Evolutionary conservation across 495 filamentous ascomycete species (phyloP).

Genomic region (Podospora pseudocomata): DNA sequence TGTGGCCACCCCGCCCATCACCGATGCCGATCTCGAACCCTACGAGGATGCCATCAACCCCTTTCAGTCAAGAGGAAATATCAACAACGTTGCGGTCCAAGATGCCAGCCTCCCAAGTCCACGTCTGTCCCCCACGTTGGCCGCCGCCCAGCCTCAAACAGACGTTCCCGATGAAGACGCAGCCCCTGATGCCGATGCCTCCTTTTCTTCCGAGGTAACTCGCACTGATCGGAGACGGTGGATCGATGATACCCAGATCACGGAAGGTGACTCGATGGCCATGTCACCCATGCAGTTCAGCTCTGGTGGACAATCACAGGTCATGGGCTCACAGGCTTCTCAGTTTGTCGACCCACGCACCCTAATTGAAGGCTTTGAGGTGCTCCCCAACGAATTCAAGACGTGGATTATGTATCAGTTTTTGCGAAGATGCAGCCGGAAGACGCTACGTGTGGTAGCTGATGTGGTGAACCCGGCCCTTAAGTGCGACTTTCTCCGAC

Average conservation of each 20-base stretch:
- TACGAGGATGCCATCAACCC: slow-evolving; percentile 42
- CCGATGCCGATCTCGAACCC: slow-evolving; percentile 50
- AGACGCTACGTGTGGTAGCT: slow-evolving; percentile 86
- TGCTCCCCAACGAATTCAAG: slow-evolving; percentile 83
- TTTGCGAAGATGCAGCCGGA: slow-evolving; percentile 79
- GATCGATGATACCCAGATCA: slow-evolving; percentile 30
- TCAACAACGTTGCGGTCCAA: slow-evolving; percentile 65
- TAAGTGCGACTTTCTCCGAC: slow-evolving; percentile 84
- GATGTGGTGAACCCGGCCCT: slow-evolving; percentile 93
- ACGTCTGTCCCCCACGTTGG: slow-evolving; percentile 85
- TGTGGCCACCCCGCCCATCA: slow-evolving; percentile 56
- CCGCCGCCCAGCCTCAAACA: slow-evolving; percentile 61
- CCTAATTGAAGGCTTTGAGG: slow-evolving; percentile 87
- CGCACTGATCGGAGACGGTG: slow-evolving; percentile 23
- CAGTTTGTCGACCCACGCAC: slow-evolving; percentile 68
- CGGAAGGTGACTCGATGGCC: slow-evolving; percentile 26
- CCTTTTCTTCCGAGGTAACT: slow-evolving; percentile 27
- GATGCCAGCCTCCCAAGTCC: slow-evolving; percentile 93
- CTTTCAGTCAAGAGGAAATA: slow-evolving; percentile 40
- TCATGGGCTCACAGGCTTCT: slow-evolving; percentile 14
- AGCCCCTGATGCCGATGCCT: slow-evolving; percentile 33
- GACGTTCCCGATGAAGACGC: slow-evolving; percentile 39
- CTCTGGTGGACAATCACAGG: not conserved
- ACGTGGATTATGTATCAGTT: slow-evolving; percentile 95
- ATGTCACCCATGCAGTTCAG: slow-evolving; percentile 18